Evolutionary conservation across 2,329 filamentous ascomycete genomes (phyloP).

Genomic region (Paecilomyces dactylethromorphus): DNA sequence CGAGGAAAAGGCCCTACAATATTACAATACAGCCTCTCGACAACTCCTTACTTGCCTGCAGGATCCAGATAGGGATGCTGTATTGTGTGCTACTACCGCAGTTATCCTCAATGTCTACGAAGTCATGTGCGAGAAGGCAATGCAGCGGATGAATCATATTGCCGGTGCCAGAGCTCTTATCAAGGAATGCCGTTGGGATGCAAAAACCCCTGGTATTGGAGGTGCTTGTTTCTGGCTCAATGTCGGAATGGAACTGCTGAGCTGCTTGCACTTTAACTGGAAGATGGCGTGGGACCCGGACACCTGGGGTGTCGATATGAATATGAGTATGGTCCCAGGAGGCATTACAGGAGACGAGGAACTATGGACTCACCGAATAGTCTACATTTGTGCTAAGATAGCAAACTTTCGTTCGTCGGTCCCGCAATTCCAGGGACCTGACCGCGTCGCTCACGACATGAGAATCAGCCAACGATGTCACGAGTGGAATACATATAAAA

Average conservation of each 20-base stretch:
- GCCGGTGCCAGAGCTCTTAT: constrained; percentile 78
- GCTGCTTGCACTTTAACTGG: constrained; percentile 82
- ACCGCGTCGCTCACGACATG: constrained; percentile 52
- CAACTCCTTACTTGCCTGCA: constrained; percentile 70
- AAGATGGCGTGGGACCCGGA: constrained; percentile 82
- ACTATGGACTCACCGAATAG: constrained; percentile 78
- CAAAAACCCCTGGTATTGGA: constrained; percentile 69
- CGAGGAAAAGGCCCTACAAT: constrained; percentile 70
- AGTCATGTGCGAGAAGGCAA: constrained; percentile 75
- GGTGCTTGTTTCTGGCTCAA: constrained; percentile 93
- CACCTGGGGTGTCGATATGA: constrained; percentile 79
- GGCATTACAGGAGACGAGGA: constrained; percentile 61
- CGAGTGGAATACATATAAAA: constrained; percentile 75
- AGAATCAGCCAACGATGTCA: constrained; percentile 58
- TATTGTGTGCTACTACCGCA: constrained; percentile 79
- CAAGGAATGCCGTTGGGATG: constrained; percentile 85
- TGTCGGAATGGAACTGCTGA: constrained; percentile 82
- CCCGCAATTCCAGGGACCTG: constrained; percentile 54
- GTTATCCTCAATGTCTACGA: constrained; percentile 89
- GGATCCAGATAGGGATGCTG: constrained; percentile 76
- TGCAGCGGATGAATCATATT: constrained; percentile 83
- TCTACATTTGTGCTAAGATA: constrained; percentile 83
- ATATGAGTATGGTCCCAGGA: constrained; percentile 54
- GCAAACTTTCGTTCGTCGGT: constrained; percentile 74
- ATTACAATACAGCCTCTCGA: constrained; percentile 80